Evolutionary conservation across 2,329 filamentous ascomycete species (phyloP), one percentile per base, ranked within the genome.

Genomic region (Thielaviopsis ethacetica): DNA sequence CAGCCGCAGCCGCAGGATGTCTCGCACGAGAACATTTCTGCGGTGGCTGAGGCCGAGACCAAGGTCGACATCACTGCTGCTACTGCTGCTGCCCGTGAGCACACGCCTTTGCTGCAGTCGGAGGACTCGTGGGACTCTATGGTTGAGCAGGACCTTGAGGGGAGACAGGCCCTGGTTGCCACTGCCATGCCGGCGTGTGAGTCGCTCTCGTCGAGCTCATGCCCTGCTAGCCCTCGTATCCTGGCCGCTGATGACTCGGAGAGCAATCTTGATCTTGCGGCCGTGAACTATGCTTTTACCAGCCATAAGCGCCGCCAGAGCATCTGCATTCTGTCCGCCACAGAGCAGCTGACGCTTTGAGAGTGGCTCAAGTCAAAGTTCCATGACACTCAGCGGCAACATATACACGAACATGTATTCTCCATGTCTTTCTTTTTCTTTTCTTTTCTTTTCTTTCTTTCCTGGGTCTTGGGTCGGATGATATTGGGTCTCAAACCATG

Each of bases 301-400:
- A 26, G n/a, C 24, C 54, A 57, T n/a, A 51, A 58, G 22, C 60
- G 57, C 38, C 60, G 60, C 22, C 60, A 61, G 27, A 61, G 60
- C 41, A 52, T 61, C 34, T 52, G 57, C 41, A 38, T 57, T n/a
- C 34, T 55, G 44, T 30, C 59, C 19, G 50, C 55, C 21, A 12
- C 53, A n/a, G 44, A 58, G 19, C 6, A 44, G 15, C 38, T 44
- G 38, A n/a, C n/a, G n/a, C 3, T 49, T 13, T 49, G 44, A 49
- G 30, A 9, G 30, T 34, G 30, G 30, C 10, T 34, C 30, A 5
- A 9, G 10, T 9, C 6, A 2, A 2, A 34, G 5, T 34, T 4
- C 10, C 10, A 26, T 9, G 30, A 12, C 30, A 12, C 2, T 34
- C 10, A 9, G 10, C 30, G 30, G 30, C 30, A 34, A 12, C 10